A percentile compares a stretch with the other conserved stretches of the same genome.
phyloP scores from a whole-genome alignment of 2,329 filamentous ascomycete species.

The Colletotrichum sp. region DNA sequence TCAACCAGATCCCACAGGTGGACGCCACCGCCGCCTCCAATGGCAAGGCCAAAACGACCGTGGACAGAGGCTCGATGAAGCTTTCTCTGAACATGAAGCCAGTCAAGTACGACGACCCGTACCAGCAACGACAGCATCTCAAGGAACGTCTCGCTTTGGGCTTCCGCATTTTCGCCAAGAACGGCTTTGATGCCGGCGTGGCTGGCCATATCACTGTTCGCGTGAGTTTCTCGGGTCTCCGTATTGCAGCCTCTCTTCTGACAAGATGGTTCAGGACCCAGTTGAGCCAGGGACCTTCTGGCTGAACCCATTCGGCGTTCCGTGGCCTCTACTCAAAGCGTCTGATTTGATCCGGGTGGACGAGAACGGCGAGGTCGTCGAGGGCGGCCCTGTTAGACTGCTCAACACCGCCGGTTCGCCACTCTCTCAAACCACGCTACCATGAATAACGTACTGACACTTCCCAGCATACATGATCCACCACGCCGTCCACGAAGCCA shows the following conservation, averaged over 20 bases:
- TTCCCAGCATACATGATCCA: constrained; percentile 53
- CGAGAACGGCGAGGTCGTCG: constrained; percentile 65
- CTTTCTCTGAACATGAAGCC: not conserved
- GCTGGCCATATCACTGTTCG: constrained; percentile 71
- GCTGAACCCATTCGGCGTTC: constrained; percentile 71
- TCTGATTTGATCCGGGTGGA: constrained; percentile 74
- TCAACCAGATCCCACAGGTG: not conserved
- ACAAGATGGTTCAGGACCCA: constrained; percentile 42
- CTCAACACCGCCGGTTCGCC: constrained; percentile 17
- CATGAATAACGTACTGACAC: not conserved
- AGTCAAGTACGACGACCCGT: constrained; percentile 27
- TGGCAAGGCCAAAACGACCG: not conserved
- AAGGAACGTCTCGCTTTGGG: constrained; percentile 60
- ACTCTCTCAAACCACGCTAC: not conserved
- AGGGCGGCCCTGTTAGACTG: constrained; percentile 50
- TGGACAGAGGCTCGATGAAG: not conserved
- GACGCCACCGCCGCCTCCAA: not conserved
- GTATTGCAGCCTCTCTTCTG: not conserved
- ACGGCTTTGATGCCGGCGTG: constrained; percentile 65
- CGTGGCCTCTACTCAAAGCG: constrained; percentile 66
- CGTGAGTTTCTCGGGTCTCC: not conserved
- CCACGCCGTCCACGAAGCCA: constrained; percentile 51
- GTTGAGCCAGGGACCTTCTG: constrained; percentile 67
- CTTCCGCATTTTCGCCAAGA: constrained; percentile 64
- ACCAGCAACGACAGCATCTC: constrained; percentile 55